Base-by-base conservation (phyloP, 2,329 filamentous ascomycete genomes). In the Microsporum canis region DNA sequence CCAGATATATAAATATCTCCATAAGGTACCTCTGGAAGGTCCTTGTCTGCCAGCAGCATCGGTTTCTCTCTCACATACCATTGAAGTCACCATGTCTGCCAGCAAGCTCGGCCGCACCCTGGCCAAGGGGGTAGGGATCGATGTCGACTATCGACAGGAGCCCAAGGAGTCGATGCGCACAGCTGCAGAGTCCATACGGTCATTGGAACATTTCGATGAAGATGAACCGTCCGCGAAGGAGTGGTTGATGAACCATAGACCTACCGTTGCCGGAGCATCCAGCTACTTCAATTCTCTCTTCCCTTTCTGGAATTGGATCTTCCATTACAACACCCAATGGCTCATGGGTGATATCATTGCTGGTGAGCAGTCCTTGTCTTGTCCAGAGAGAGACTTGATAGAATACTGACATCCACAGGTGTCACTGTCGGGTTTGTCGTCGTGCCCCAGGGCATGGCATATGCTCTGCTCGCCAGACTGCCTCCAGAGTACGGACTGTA, bases 401-500 rank as follows among this genome's bases (percentile, higher is more conserved):
- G 17, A 1, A n/a, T 29, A 12, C 55, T 39, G 5, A 14, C 23
- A 23, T 41, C 0, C n/a, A 8, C 10, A 63, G 62, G 62, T 57
- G 51, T 60, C 47, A 63, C 62, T 45, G 62, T 86, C 31, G 83
- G 82, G 6, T 75, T 84, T 33, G 79, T 84, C 75, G 73, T 85
- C 49, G 84, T 86, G 60, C 83, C 83, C 0, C 83, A 86, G 66
- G 81, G 79, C 2, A 68, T 85, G n/a, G 81, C 82, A 0, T 85
- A 85, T 65, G 82, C 83, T 1, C 82, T 83, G 65, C 82, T 86
- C 61, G 83, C 83, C 3, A 82, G 77, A 0, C 83, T 85, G 8
- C 82, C 82, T 0, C 80, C 84, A 23, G 79, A 84, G 65, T 80
- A 84, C 68, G 83, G 83, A 0, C 72, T 85, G 6, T 82, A 83